phyloP scores from a whole-genome alignment of 352 stramenopile species.

The Phytopythium litorale region DNA sequence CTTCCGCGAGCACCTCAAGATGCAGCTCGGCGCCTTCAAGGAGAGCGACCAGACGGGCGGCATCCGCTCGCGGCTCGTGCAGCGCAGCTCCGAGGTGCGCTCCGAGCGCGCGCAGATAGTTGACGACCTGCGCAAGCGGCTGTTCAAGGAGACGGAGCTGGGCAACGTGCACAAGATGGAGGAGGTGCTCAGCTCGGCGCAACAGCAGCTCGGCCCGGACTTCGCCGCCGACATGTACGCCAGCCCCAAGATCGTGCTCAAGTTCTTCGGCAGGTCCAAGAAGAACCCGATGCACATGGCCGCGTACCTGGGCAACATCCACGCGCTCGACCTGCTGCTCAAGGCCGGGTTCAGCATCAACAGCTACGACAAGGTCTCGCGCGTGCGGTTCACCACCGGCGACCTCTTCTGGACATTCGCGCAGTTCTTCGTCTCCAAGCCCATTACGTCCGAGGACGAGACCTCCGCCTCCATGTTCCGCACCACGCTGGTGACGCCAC shows the following conservation, averaged over 20 bases:
- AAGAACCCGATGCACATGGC: conserved; percentile 84
- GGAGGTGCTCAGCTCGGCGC: conserved; percentile 41
- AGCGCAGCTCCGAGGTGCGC: conserved; percentile 26
- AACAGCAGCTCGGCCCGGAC: conserved; percentile 42
- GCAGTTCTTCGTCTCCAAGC: conserved; percentile 55
- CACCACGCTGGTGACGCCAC: conserved; percentile 62
- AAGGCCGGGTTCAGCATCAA: conserved; percentile 57
- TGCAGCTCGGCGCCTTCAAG: conserved; percentile 82
- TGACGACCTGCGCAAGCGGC: conserved; percentile 59
- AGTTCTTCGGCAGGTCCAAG: conserved; percentile 60
- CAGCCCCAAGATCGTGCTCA: conserved; percentile 41
- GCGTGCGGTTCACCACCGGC: conserved; percentile 72
- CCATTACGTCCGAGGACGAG: conserved; percentile 39
- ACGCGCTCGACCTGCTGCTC: conserved; percentile 48
- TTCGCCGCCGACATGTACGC: conserved; percentile 66
- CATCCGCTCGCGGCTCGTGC: conserved; percentile 46
- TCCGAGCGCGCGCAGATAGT: conserved; percentile 42
- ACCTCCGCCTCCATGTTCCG: conserved; percentile 57
- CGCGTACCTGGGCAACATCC: conserved; percentile 61
- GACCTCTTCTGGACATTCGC: conserved; percentile 78
- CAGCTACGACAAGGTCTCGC: conserved; percentile 66
- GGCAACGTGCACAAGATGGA: conserved; percentile 59
- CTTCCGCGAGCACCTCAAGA: conserved; percentile 84
- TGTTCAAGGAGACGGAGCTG: conserved; percentile 68
- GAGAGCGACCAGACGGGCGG: conserved; percentile 80